Percentiles rank a stretch among this genome's conserved stretches.
These are phyloP conservation scores for Penicillium verrucosum DNA, from an alignment of 2,329 filamentous ascomycete species.

Conservation along the genomic window DNA sequence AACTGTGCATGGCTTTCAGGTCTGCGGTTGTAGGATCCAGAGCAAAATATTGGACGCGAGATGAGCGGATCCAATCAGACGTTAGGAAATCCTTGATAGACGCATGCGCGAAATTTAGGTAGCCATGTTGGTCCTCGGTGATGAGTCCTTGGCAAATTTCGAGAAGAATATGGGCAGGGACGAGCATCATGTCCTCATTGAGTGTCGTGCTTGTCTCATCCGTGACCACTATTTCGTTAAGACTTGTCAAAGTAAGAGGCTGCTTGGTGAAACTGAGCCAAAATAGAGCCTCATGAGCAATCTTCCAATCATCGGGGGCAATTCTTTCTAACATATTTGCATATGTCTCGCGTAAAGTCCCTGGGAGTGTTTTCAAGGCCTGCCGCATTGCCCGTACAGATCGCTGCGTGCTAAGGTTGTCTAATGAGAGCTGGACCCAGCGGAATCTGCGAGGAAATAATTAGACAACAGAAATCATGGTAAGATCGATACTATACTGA, in stretches of 20 bases:
- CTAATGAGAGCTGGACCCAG: slow-evolving; percentile 22
- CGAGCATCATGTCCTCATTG: slow-evolving; percentile 22
- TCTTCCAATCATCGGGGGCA: slow-evolving; percentile 7
- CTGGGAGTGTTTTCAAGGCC: slow-evolving; percentile 14
- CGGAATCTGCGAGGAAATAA: slow-evolving; percentile 15
- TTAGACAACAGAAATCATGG: neutral
- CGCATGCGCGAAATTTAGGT: slow-evolving; percentile 16
- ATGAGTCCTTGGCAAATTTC: slow-evolving; percentile 21
- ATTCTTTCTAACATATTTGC: slow-evolving; percentile 16
- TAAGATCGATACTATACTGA: slow-evolving; percentile 1
- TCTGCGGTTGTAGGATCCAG: slow-evolving; percentile 15
- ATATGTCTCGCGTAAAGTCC: slow-evolving; percentile 18
- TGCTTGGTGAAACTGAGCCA: slow-evolving; percentile 17
- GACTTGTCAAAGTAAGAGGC: slow-evolving; percentile 8
- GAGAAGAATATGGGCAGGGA: slow-evolving; percentile 17
- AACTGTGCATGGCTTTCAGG: slow-evolving; percentile 15
- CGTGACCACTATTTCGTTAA: slow-evolving; percentile 17
- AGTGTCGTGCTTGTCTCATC: slow-evolving; percentile 10
- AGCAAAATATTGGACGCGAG: slow-evolving; percentile 15
- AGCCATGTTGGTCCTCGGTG: slow-evolving; percentile 8
- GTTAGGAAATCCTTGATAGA: slow-evolving; percentile 21
- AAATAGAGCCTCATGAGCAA: slow-evolving; percentile 18
- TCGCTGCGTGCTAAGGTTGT: slow-evolving; percentile 16
- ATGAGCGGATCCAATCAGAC: slow-evolving; percentile 19
- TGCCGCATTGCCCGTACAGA: slow-evolving; percentile 18